These are phyloP conservation scores for Andalucia godoyi DNA, from an alignment of 78 protist genomes.

Conservation along the genomic window DNA sequence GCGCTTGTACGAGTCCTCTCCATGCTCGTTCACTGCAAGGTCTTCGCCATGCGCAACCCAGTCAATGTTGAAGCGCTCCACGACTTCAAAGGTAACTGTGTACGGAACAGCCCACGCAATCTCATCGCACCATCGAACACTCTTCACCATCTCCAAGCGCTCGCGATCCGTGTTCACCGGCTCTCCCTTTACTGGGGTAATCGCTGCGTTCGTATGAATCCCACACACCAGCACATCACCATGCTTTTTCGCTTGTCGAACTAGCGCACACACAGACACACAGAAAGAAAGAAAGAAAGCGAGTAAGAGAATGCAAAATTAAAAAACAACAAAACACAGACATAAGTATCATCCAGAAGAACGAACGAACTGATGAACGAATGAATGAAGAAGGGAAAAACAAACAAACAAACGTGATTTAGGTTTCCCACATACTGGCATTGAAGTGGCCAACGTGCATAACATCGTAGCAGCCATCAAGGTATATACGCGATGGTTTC, in stretches of 20 bases:
- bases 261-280: too few relatives aligned
- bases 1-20: slow-evolving; percentile 62
- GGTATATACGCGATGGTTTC: too few relatives aligned
- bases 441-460: slow-evolving; percentile 87
- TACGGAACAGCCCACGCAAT: slow-evolving; percentile 82
- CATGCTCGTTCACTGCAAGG: slow-evolving; percentile 36
- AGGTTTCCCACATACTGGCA: slow-evolving; percentile 50
- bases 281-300: too few relatives aligned
- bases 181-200: slow-evolving; percentile 72
- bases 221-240: slow-evolving; percentile 79
- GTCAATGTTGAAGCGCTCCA: slow-evolving; percentile 26
- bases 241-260: slow-evolving; percentile 38
- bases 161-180: slow-evolving; percentile 83
- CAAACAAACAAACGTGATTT: neutral
- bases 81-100: neutral
- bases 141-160: slow-evolving; percentile 64
- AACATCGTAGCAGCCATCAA: slow-evolving; percentile 85
- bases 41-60: slow-evolving; percentile 61
- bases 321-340: neutral
- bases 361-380: neutral
- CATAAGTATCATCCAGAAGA: neutral
- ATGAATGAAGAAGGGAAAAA: neutral
- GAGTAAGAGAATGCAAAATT: too few relatives aligned
- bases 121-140: slow-evolving; percentile 91
- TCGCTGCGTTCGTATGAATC: slow-evolving; percentile 79